Evolutionary conservation across 108 stramenopile genomes (phyloP).

Genomic region (Cyclostephanos tholiformis): DNA sequence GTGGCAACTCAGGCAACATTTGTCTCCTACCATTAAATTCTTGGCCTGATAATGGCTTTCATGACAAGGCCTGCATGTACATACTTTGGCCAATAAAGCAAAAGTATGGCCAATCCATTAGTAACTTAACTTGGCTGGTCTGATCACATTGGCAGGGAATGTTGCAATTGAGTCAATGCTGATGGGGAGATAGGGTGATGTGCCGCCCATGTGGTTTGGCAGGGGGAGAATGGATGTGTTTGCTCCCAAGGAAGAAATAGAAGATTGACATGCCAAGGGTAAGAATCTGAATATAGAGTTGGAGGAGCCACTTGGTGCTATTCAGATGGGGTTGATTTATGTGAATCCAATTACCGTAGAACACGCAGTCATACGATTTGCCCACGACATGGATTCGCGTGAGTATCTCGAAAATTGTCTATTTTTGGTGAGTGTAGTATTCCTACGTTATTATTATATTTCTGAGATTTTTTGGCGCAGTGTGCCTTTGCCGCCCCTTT

Average conservation of each 20-base stretch:
- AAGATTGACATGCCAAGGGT: conserved; percentile 46
- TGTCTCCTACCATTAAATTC: conserved; percentile 75
- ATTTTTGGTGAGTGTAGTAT: no score
- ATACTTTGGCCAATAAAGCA: conserved; percentile 79
- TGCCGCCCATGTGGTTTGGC: conserved; percentile 68
- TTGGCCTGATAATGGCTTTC: conserved; percentile 84
- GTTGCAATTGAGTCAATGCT: conserved; percentile 74
- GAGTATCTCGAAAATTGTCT: no score
- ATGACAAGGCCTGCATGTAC: conserved; percentile 67
- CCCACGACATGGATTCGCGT: no score
- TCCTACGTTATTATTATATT: no score
- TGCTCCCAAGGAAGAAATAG: conserved; percentile 66
- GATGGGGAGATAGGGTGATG: conserved; percentile 48
- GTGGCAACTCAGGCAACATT: conserved; percentile 63
- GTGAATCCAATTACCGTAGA: conserved; percentile 82
- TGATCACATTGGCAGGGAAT: conserved; percentile 85
- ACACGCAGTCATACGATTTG: no score
- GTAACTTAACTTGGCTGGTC: conserved; percentile 79
- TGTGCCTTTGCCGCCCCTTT: no score
- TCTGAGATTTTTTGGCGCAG: no score
- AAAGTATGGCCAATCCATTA: conserved; percentile 63
- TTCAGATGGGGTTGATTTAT: conserved; percentile 82
- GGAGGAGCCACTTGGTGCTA: conserved; percentile 74
- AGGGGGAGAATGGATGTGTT: conserved; percentile 72
- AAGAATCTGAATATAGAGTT: conserved; percentile 26